These are phyloP conservation scores for Metschnikowia gruessii DNA, from an alignment of 805 yeast genomes.

Conservation along the genomic window DNA sequence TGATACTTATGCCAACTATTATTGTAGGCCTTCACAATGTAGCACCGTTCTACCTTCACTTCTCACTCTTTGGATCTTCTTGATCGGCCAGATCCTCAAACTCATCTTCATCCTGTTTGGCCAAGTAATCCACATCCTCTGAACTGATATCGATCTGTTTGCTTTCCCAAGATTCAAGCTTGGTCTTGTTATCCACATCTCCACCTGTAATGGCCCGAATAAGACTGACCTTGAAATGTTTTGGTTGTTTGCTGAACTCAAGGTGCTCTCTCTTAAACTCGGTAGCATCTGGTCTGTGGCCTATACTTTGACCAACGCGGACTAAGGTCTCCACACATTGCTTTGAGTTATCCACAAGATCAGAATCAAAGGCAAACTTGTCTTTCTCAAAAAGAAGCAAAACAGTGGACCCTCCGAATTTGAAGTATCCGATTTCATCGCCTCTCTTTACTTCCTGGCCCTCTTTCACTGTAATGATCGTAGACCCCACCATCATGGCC, in stretches of 20 bases:
- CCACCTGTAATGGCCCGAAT: conserved; percentile 61
- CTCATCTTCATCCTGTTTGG: conserved; percentile 17
- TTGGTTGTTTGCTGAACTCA: conserved; percentile 45
- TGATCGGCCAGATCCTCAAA: conserved; percentile 1
- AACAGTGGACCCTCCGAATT: conserved; percentile 93
- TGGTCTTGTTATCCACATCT: conserved; percentile 32
- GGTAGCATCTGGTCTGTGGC: conserved; percentile 54
- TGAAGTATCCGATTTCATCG: conserved; percentile 90
- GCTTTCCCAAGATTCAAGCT: conserved; percentile 39
- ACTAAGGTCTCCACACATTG: conserved; percentile 78
- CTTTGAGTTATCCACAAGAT: conserved; percentile 63
- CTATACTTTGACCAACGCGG: conserved; percentile 88
- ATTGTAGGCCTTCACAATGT: no score
- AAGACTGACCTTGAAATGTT: conserved; percentile 46
- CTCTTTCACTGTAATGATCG: conserved; percentile 61
- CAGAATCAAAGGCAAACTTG: conserved; percentile 63
- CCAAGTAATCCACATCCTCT: conserved; percentile 24
- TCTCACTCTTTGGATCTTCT: not conserved
- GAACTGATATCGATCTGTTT: conserved; percentile 25
- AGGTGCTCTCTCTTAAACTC: conserved; percentile 50
- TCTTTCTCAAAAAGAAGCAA: conserved; percentile 58
- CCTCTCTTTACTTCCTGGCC: conserved; percentile 62
- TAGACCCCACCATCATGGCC: conserved; percentile 99
- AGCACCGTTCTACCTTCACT: no score
- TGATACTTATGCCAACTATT: no score